Base-by-base conservation (phyloP, 345 rosid genomes). In the Eucalyptus erythrocorys region DNA sequence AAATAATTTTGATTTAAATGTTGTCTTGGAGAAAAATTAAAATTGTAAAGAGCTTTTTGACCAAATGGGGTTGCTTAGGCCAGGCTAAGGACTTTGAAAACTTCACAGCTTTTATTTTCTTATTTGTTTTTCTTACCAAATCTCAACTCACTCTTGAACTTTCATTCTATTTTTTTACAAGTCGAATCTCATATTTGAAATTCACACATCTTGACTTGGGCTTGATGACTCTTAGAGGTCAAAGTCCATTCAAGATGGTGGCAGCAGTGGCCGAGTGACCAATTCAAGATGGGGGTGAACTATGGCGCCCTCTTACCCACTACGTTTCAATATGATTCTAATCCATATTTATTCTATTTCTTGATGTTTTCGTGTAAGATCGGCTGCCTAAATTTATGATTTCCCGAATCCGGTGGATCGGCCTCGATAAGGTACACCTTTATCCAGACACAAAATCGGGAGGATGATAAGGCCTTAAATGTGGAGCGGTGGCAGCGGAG, bases 51-150 rank as follows among this genome's bases (percentile, higher is more conserved):
- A 7, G 34, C 68, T 27, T 59, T 13, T n/a, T n/a, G n/a, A n/a
- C n/a, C n/a, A n/a, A n/a, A 1, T 11, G 0, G 3, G 30, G 5
- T 10, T n/a, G 0, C 3, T 57, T 5, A 27, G n/a, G 13, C n/a
- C 12, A 57, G 66, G n/a, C 15, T 11, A 57, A 57, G 66, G n/a
- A 57, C 14, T 57, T 57, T 57, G 66, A 12, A 57, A 57, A 7
- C 5, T 3, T 51, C 57, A 51, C 2, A 1, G 3, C 24, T 51
- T n/a, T n/a, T 51, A 51, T 51, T 7, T 51, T 51, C 4, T 51
- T 51, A 7, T 51, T 21, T 51, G 24, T 51, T 51, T 50, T n/a
- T 51, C 17, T 3, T 51, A 3, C n/a, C 3, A 51, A 51, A 51
- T 51, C 55, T 7, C 8, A 51, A 17, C 55, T 7, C 4, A 7